Evolutionary conservation across 148 eudicot species (phyloP).

Genomic region (Heliosperma pusillum): DNA sequence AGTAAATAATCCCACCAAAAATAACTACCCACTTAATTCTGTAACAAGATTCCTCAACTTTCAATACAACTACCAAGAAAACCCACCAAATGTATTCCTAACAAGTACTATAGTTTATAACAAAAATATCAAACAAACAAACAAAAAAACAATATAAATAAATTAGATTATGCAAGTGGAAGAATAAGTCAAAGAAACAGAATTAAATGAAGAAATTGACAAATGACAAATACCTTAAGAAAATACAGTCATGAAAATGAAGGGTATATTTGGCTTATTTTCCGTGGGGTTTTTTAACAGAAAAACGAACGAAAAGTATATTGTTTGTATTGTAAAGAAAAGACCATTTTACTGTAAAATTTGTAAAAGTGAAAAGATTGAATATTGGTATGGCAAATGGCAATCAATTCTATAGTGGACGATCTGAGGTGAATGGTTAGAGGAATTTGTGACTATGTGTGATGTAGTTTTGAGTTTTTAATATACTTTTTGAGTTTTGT

Average conservation of each 20-base stretch:
- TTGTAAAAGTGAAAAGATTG: too few relatives aligned
- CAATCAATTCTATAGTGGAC: too few relatives aligned
- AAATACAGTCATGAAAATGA: neutral
- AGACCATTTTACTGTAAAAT: too few relatives aligned
- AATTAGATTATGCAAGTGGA: constrained; percentile 1
- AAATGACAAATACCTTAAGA: neutral
- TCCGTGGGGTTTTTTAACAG: too few relatives aligned
- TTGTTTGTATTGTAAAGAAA: too few relatives aligned
- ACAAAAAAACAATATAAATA: neutral
- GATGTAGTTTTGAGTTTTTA: too few relatives aligned
- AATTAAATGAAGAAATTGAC: neutral
- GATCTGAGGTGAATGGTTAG: too few relatives aligned
- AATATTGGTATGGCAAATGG: too few relatives aligned
- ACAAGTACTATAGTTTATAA: neutral
- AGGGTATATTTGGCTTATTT: too few relatives aligned
- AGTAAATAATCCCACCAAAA: constrained; percentile 1
- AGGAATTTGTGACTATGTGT: too few relatives aligned
- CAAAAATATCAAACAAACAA: neutral
- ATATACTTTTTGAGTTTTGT: too few relatives aligned
- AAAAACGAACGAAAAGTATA: too few relatives aligned
- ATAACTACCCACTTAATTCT: neutral
- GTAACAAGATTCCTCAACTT: constrained; percentile 11
- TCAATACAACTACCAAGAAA: constrained; percentile 11
- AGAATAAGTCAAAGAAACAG: neutral
- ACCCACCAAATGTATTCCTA: constrained; percentile 3